Conservation (phyloP, 176 grass and related monocot species). For the Panicum miliaceum region DNA sequence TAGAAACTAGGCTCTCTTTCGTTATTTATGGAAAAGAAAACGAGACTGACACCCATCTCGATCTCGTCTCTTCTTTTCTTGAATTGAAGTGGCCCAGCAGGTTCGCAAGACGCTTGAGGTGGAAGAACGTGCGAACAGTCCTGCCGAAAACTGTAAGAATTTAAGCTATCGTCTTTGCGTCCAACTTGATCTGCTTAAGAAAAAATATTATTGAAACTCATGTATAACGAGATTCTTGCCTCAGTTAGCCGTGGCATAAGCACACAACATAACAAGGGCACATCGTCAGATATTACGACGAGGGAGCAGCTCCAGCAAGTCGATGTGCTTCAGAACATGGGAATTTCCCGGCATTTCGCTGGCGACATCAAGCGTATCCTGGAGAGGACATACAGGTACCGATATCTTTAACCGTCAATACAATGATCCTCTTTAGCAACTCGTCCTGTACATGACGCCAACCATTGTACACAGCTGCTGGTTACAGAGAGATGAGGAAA, state of each 20-base stretch:
- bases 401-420: not conserved
- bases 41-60: not conserved
- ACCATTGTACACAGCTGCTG: conserved; percentile 56
- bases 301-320: conserved; percentile 27
- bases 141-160: not conserved
- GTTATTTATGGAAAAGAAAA: not conserved
- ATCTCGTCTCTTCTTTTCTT: not conserved
- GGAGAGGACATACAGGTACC: conserved; percentile 58
- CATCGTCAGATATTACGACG: not conserved
- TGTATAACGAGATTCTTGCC: not conserved
- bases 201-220: no score
- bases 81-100: not conserved
- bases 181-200: not conserved
- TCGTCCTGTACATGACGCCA: not conserved
- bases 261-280: not conserved
- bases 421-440: not conserved
- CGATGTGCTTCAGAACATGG: conserved; percentile 62
- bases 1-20: no score
- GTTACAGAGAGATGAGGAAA: conserved; percentile 57
- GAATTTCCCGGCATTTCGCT: conserved; percentile 58
- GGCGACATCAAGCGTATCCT: conserved; percentile 59
- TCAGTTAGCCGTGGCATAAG: not conserved
- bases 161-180: no score
- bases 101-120: not conserved
- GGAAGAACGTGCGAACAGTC: not conserved